phyloP scores from a whole-genome alignment of 352 stramenopile species.

The Phytophthora brassicae region DNA sequence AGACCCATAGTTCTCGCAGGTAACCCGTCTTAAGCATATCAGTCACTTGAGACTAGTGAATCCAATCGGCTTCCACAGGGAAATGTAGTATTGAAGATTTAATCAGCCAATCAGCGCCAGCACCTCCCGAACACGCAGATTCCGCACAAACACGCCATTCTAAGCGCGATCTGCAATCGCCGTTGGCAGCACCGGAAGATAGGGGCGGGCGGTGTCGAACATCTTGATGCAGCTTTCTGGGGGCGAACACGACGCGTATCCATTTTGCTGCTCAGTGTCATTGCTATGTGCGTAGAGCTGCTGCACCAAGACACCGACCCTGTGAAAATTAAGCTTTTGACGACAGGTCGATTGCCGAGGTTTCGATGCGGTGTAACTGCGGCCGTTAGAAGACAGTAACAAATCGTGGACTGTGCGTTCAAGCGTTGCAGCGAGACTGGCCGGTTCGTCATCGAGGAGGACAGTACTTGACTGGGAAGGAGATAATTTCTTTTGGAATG shows the following conservation, averaged over 20 bases:
- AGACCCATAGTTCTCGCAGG: slow-evolving; percentile 7
- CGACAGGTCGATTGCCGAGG: slow-evolving; percentile 3
- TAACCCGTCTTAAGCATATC: not conserved
- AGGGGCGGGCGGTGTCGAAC: not conserved
- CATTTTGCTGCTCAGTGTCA: not conserved
- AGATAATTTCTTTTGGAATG: too few species aligned
- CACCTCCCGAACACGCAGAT: slow-evolving; percentile 7
- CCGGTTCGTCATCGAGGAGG: not conserved
- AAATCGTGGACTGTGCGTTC: not conserved
- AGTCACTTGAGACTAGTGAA: not conserved
- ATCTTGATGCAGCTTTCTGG: too few species aligned
- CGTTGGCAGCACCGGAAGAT: not conserved
- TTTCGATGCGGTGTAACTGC: not conserved
- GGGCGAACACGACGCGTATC: not conserved
- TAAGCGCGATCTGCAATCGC: not conserved
- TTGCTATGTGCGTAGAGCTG: not conserved
- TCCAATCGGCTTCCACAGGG: not conserved
- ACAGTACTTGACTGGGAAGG: not conserved
- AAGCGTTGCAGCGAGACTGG: not conserved
- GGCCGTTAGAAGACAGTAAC: not conserved
- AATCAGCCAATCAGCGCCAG: slow-evolving; percentile 1
- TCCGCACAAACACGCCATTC: slow-evolving; percentile 13
- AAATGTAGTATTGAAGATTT: not conserved
- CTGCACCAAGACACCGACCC: not conserved
- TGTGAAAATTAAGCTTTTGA: not conserved